These are phyloP conservation scores for Tylopilus balloui DNA, from an alignment of 768 basidiomycete species.

Conservation along the genomic window DNA sequence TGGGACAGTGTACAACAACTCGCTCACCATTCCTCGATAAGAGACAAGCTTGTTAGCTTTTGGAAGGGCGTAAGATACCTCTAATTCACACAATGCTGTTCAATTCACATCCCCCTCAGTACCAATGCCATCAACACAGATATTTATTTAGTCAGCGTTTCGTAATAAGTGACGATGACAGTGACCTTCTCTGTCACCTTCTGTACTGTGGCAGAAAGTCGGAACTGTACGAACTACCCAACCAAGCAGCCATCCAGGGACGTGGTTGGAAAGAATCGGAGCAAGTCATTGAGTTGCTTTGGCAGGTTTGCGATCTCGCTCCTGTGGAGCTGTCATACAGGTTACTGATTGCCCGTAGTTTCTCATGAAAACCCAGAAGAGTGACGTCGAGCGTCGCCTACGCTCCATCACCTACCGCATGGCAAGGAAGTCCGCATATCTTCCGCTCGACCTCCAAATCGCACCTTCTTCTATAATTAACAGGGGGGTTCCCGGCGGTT, in stretches of 20 bases:
- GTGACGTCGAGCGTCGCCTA: conserved; percentile 8
- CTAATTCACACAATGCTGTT: neutral
- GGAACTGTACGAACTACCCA: conserved; percentile 12
- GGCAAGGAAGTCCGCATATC: conserved; percentile 26
- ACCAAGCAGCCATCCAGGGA: neutral
- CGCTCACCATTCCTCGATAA: conserved; percentile 14
- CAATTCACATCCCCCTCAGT: conserved; percentile 6
- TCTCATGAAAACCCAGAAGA: neutral
- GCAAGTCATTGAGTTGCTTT: conserved; percentile 22
- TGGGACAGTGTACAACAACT: conserved; percentile 21
- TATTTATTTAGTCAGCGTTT: neutral
- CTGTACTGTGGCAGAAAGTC: conserved; percentile 17
- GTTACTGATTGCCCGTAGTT: conserved; percentile 7
- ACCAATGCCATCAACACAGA: conserved; percentile 12
- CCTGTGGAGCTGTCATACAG: neutral
- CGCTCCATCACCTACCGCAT: conserved; percentile 25
- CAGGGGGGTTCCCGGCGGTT: neutral
- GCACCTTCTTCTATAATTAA: neutral
- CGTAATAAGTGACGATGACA: conserved; percentile 11
- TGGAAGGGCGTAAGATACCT: conserved; percentile 8
- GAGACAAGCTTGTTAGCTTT: conserved; percentile 6
- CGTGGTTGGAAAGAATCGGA: conserved; percentile 10
- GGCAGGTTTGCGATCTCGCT: conserved; percentile 12
- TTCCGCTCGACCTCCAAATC: conserved; percentile 21
- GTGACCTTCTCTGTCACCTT: conserved; percentile 16